Percentiles rank a stretch among this genome's conserved stretches.
phyloP scores from a whole-genome alignment of 305 asterid species.

The Fraxinus albicans region DNA sequence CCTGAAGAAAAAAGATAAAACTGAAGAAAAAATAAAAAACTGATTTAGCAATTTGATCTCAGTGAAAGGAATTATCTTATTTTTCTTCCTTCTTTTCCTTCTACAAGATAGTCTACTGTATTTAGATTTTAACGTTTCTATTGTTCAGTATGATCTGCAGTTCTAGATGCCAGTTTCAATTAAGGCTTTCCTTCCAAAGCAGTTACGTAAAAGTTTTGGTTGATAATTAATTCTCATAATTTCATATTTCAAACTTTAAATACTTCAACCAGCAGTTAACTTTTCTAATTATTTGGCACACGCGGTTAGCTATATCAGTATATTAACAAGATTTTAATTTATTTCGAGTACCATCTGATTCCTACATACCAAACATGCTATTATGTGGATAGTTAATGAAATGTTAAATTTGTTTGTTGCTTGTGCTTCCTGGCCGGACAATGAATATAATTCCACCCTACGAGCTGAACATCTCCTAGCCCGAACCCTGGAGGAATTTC shows the following conservation, averaged over 20 bases:
- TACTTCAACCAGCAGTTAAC: background rate
- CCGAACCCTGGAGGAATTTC: conserved; percentile 32
- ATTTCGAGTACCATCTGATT: background rate
- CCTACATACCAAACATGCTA: background rate
- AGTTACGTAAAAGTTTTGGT: background rate
- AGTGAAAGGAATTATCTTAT: no score
- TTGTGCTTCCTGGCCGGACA: background rate
- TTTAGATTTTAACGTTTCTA: background rate
- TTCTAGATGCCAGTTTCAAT: background rate
- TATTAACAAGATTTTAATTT: background rate
- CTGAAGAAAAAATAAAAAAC: no score
- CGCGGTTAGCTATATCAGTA: background rate
- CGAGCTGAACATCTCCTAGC: background rate
- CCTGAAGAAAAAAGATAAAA: no score
- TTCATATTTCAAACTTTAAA: background rate
- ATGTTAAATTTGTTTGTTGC: background rate
- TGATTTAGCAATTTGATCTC: no score
- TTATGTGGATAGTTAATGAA: background rate
- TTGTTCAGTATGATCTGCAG: background rate
- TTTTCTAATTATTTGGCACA: no score
- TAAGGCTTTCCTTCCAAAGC: background rate
- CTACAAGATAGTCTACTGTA: background rate
- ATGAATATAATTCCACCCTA: background rate
- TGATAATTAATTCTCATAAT: background rate
- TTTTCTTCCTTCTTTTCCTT: background rate